Evolutionary conservation across 2,329 filamentous ascomycete genomes (phyloP).

Genomic region (Pyrenophora tritici-repentis): DNA sequence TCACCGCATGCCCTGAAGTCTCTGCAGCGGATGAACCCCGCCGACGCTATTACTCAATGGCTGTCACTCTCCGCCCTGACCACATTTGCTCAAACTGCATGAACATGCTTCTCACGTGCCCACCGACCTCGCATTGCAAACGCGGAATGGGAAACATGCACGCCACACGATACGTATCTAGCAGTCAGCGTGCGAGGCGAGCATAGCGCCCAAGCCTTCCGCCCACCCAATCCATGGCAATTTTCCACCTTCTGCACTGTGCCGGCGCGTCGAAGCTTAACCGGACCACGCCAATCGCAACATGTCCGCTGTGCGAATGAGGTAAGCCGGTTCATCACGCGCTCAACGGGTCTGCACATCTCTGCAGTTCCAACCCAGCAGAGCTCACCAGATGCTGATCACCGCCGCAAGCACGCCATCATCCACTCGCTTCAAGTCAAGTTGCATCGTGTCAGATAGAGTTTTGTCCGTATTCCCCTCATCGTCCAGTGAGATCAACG

Average conservation of each 20-base stretch:
- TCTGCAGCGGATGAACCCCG: conserved; percentile 28
- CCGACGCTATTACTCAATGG: conserved; percentile 19
- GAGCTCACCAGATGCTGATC: conserved; percentile 20
- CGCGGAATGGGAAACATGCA: neutral
- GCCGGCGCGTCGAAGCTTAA: conserved; percentile 38
- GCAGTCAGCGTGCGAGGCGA: conserved; percentile 3
- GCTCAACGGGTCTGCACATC: conserved; percentile 46
- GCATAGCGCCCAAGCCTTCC: conserved; percentile 26
- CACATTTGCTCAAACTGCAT: neutral
- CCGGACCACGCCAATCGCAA: conserved; percentile 31
- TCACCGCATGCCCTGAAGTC: conserved; percentile 23
- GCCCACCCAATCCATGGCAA: conserved; percentile 25
- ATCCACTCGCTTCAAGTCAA: conserved; percentile 11
- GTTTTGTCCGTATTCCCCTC: neutral
- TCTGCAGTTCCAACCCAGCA: conserved; percentile 16
- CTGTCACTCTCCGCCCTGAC: neutral
- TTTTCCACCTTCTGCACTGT: conserved; percentile 22
- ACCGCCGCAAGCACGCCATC: conserved; percentile 21
- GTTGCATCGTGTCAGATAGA: neutral
- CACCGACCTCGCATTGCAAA: neutral
- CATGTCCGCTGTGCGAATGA: conserved; percentile 22
- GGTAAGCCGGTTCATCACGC: conserved; percentile 41
- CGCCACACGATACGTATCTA: neutral
- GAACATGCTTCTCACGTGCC: neutral
- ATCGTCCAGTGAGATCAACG: neutral